Percentiles rank a stretch among this genome's conserved stretches.
phyloP scores from a whole-genome alignment of 2,329 filamentous ascomycete species.

The Diplodia scrobiculata region DNA sequence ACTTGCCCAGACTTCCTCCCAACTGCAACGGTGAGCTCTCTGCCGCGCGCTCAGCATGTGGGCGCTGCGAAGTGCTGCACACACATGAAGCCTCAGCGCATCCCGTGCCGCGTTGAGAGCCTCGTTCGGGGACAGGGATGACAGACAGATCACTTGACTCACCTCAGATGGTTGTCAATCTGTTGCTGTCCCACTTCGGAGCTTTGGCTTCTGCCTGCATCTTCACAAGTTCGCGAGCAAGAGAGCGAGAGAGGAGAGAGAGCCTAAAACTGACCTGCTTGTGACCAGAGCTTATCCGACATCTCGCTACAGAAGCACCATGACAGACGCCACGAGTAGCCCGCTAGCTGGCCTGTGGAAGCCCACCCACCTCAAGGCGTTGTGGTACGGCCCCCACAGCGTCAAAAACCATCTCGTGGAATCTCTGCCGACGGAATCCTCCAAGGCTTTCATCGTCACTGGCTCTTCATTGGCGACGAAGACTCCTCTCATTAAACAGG shows the following conservation, averaged over 20 bases:
- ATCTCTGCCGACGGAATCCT: constrained; percentile 48
- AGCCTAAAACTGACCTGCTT: not conserved
- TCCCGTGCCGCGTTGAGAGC: not conserved
- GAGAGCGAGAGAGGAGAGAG: not conserved
- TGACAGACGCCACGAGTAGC: constrained; percentile 49
- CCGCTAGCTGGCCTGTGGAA: constrained; percentile 56
- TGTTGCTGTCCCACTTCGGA: not conserved
- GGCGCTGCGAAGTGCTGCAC: not conserved
- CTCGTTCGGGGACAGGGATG: not conserved
- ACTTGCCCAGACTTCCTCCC: constrained; percentile 2
- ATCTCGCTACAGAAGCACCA: constrained; percentile 32
- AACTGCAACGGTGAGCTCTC: constrained; percentile 13
- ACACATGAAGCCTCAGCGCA: not conserved
- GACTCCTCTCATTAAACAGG: constrained; percentile 55
- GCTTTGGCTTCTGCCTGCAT: not conserved
- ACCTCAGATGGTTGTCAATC: not conserved
- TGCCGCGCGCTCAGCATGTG: not conserved
- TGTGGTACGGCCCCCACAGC: constrained; percentile 55
- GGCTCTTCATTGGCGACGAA: constrained; percentile 58
- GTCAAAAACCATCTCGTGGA: constrained; percentile 53
- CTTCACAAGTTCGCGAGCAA: not conserved
- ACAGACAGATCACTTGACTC: too few species aligned
- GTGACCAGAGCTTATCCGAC: not conserved
- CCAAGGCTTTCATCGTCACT: constrained; percentile 62
- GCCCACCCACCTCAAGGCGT: constrained; percentile 52